Evolutionary conservation across 2,329 filamentous ascomycete species (phyloP).

Genomic region (Bretziella fagacearum): DNA sequence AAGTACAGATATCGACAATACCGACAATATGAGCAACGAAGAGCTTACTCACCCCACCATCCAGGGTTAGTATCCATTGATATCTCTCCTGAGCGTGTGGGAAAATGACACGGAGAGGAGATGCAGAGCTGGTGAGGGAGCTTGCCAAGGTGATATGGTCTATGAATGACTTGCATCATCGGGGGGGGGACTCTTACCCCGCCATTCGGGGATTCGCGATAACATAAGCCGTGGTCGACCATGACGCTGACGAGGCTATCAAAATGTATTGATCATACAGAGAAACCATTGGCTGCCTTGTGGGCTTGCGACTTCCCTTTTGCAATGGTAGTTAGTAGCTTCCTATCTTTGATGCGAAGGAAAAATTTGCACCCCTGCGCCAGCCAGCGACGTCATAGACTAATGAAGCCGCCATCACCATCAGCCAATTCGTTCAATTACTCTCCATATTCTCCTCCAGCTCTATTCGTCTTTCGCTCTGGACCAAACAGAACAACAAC

Average conservation of each 20-base stretch:
- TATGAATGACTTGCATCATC: no score
- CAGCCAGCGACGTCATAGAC: conserved; percentile 1
- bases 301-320: neutral
- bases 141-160: neutral
- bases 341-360: neutral
- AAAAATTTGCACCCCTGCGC: conserved; percentile 1
- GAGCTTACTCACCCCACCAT: conserved; percentile 41
- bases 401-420: neutral
- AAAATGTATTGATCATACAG: no score
- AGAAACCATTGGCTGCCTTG: neutral
- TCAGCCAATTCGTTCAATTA: neutral
- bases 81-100: neutral
- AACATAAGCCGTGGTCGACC: no score
- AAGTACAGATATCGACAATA: neutral
- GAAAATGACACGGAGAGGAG: neutral
- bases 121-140: neutral
- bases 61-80: conserved; percentile 41
- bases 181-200: no score
- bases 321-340: neutral
- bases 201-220: no score
- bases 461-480: neutral
- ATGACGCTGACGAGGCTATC: no score
- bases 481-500: neutral
- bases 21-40: conserved; percentile 24
- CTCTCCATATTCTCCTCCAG: neutral